A percentile compares a stretch with the other conserved stretches of the same genome.
Evolutionary conservation across 73 alveolate genomes (phyloP).

Genomic region (Uronychia setigera): DNA sequence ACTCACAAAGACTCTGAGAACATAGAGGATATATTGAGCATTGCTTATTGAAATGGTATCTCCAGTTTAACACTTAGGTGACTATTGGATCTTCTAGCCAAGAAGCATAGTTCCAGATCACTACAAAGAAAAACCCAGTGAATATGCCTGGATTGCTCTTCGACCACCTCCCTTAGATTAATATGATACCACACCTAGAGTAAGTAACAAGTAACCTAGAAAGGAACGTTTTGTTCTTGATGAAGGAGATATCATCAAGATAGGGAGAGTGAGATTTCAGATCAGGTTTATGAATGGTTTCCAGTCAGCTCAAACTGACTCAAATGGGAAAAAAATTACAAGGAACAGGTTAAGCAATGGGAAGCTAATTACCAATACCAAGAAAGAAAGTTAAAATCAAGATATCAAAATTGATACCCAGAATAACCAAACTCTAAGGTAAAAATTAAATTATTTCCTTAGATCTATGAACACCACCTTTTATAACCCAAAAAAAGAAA

Average conservation of each 20-base stretch:
- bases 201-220: neutral
- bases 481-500: neutral
- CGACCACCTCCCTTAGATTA: neutral
- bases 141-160: neutral
- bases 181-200: neutral
- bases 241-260: conserved; percentile 24
- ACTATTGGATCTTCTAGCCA: neutral
- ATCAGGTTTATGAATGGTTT: neutral
- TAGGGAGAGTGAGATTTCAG: conserved; percentile 21
- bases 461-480: neutral
- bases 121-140: neutral
- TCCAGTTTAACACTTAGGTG: neutral
- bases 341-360: neutral
- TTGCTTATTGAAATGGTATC: neutral
- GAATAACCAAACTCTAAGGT: neutral
- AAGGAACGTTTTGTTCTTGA: neutral
- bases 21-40: neutral
- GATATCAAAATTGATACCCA: too few relatives aligned
- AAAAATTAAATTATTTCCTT: too few relatives aligned
- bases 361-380: neutral
- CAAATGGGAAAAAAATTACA: neutral
- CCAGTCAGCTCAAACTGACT: too few relatives aligned
- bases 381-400: neutral
- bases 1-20: neutral
- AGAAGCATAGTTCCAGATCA: neutral